Conservation (phyloP, 2,329 filamentous ascomycete genomes). For the Hypoxylon sp. region DNA sequence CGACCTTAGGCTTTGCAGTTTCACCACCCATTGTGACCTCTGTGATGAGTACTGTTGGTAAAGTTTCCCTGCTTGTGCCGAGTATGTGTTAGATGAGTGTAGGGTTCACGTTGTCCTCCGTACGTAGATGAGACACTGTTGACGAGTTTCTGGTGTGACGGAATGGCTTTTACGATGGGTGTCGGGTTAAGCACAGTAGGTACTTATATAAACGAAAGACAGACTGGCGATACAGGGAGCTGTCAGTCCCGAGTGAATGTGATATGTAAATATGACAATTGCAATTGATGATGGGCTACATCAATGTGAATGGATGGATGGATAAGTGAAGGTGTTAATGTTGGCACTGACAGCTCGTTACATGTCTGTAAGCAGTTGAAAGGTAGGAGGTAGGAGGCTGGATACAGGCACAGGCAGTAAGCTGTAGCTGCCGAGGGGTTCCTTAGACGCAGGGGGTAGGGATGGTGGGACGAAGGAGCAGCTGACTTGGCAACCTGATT, state of each 20-base stretch:
- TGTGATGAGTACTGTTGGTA: slow-evolving; percentile 21
- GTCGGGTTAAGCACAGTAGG: slow-evolving; percentile 11
- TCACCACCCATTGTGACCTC: slow-evolving; percentile 64
- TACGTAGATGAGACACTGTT: slow-evolving; percentile 7
- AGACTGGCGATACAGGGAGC: slow-evolving; percentile 13
- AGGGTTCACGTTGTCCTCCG: slow-evolving; percentile 7
- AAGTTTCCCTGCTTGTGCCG: slow-evolving; percentile 22
- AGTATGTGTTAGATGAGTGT: slow-evolving; percentile 18
- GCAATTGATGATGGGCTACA: slow-evolving; percentile 12
- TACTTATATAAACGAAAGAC: slow-evolving; percentile 22
- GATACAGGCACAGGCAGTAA: slow-evolving; percentile 6
- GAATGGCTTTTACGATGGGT: slow-evolving; percentile 8
- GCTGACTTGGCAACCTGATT: slow-evolving; percentile 29
- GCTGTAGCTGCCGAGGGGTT: slow-evolving; percentile 33
- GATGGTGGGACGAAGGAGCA: slow-evolving; percentile 15
- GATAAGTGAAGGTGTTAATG: background rate
- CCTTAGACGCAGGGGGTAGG: slow-evolving; percentile 33
- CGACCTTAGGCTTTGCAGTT: slow-evolving; percentile 56
- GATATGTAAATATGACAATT: slow-evolving; percentile 14
- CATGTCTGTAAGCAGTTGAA: slow-evolving; percentile 5
- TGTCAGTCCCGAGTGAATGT: slow-evolving; percentile 11
- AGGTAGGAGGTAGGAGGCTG: background rate
- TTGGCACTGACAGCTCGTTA: background rate
- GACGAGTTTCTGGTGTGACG: slow-evolving; percentile 1
- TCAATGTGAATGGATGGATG: slow-evolving; percentile 12